These are phyloP conservation scores for Biscogniauxia sp. DNA, from an alignment of 2,329 filamentous ascomycete species.

Conservation along the genomic window DNA sequence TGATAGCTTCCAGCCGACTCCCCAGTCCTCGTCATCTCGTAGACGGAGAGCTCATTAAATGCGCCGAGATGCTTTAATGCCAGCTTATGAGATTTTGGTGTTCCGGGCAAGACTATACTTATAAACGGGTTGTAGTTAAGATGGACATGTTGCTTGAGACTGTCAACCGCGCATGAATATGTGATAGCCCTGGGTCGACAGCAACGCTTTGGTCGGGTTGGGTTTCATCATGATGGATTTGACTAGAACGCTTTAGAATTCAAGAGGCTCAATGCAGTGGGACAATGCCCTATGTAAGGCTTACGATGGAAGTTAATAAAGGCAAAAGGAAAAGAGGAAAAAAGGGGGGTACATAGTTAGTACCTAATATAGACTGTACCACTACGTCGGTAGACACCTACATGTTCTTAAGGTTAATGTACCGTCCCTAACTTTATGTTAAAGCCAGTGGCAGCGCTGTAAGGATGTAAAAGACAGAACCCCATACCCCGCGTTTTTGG, in stretches of 20 bases:
- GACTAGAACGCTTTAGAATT: neutral
- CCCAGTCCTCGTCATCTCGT: slow-evolving; percentile 11
- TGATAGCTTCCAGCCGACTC: slow-evolving; percentile 24
- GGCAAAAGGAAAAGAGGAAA: neutral
- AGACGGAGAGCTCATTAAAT: neutral
- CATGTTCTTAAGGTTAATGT: too few species aligned
- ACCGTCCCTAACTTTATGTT: too few species aligned
- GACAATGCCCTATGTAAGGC: too few species aligned
- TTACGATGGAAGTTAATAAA: neutral
- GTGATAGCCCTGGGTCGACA: neutral
- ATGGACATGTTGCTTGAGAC: neutral
- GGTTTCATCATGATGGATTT: too few species aligned
- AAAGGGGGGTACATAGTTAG: neutral
- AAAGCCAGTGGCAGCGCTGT: neutral
- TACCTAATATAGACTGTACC: too few species aligned
- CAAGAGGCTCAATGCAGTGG: neutral
- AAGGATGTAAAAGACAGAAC: neutral
- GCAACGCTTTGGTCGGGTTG: neutral
- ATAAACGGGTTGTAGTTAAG: neutral
- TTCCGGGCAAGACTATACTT: neutral
- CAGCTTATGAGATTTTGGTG: neutral
- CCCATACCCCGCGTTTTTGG: neutral
- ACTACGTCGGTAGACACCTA: too few species aligned
- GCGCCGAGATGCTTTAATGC: neutral
- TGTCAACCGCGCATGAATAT: neutral